A percentile compares a stretch with the other conserved stretches of the same genome.
Conservation (phyloP, 768 basidiomycete genomes). For the Jaapia argillacea region DNA sequence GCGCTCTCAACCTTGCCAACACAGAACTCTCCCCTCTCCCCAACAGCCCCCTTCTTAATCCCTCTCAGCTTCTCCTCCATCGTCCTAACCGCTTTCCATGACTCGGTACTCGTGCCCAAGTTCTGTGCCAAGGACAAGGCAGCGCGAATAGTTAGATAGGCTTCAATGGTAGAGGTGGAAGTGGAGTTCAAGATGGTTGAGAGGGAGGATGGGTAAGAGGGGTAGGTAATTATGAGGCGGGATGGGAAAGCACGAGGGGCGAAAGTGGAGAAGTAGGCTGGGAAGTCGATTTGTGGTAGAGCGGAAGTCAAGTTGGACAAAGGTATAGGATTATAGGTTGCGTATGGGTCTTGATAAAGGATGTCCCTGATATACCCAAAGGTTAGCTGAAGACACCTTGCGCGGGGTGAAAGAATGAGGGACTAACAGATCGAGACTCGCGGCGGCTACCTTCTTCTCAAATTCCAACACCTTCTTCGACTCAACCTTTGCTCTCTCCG, state of each 20-base stretch:
- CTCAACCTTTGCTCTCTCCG: constrained; percentile 46
- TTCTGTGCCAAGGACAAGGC: constrained; percentile 58
- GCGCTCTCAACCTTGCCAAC: constrained; percentile 57
- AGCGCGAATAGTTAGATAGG: constrained; percentile 76
- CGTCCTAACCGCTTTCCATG: constrained; percentile 65
- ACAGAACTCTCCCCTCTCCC: constrained; percentile 81
- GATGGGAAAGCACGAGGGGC: constrained; percentile 67
- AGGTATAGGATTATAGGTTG: constrained; percentile 78
- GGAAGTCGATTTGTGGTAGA: constrained; percentile 72
- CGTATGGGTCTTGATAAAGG: constrained; percentile 70
- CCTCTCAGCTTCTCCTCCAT: constrained; percentile 71
- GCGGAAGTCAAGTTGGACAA: constrained; percentile 58
- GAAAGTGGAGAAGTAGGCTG: constrained; percentile 80
- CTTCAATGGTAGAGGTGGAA: constrained; percentile 63
- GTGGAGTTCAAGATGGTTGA: constrained; percentile 61
- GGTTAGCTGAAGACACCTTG: not conserved
- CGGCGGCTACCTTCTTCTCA: constrained; percentile 68
- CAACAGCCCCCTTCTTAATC: constrained; percentile 77
- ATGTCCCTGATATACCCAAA: constrained; percentile 37
- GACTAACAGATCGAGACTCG: constrained; percentile 73
- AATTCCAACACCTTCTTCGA: constrained; percentile 68
- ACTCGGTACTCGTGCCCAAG: constrained; percentile 65
- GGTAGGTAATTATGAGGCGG: constrained; percentile 75
- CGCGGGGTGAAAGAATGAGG: not conserved
- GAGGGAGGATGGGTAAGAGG: constrained; percentile 62